phyloP scores from a whole-genome alignment of 163 green algal genomes.

The Scenedesmus sp. region DNA sequence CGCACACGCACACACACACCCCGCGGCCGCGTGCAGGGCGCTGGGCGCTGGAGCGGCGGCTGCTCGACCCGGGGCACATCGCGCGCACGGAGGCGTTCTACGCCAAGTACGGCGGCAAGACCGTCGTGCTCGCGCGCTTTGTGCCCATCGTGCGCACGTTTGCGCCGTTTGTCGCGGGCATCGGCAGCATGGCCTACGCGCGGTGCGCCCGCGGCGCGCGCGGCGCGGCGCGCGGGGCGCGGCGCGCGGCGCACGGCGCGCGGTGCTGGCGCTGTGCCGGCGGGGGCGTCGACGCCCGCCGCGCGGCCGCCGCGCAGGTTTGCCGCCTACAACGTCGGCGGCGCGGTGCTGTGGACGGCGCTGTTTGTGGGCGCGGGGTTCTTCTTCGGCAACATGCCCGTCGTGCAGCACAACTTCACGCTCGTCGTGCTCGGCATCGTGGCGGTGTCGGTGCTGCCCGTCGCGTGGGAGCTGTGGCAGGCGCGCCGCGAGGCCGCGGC shows the following conservation, averaged over 20 bases:
- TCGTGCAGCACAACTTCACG: conserved; percentile 88
- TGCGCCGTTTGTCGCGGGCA: conserved; percentile 92
- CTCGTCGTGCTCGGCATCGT: conserved; percentile 89
- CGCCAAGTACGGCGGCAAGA: conserved; percentile 86
- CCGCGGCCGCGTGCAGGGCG: conserved; percentile 10
- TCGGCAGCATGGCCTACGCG: conserved; percentile 83
- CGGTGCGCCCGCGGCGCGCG: conserved; percentile 47
- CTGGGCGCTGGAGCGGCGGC: conserved; percentile 56
- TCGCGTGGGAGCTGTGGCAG: conserved; percentile 69
- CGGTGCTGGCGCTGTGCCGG: neutral
- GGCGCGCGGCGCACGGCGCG: too few relatives aligned
- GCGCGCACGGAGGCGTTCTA: conserved; percentile 84
- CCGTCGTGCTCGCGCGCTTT: conserved; percentile 91
- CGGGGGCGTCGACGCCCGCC: neutral
- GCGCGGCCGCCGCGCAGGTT: too few relatives aligned
- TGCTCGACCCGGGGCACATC: conserved; percentile 75
- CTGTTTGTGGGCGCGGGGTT: conserved; percentile 76
- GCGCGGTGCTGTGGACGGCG: conserved; percentile 82
- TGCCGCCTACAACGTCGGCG: conserved; percentile 83
- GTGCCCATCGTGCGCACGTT: conserved; percentile 95
- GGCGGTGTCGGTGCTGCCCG: conserved; percentile 78
- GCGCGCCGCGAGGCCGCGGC: conserved; percentile 5
- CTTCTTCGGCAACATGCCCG: conserved; percentile 90
- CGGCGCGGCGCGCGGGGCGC: too few relatives aligned
- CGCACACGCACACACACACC: neutral